Evolutionary conservation across 163 green algal species (phyloP), one percentile per base, ranked within the genome.

Genomic region (Volvox carteri): DNA sequence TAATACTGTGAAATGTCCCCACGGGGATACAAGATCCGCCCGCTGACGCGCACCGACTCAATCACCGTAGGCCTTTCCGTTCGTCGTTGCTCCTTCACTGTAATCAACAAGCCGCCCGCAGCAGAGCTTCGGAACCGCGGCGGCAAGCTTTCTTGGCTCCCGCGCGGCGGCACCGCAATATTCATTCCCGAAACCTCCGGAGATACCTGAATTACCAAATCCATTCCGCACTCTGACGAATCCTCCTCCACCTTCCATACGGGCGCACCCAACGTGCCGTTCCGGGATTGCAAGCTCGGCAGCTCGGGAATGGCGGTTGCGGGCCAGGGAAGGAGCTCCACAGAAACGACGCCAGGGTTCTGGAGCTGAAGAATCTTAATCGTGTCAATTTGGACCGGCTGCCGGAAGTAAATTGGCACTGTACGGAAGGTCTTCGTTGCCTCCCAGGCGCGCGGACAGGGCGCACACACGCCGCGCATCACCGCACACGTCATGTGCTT

Each of bases 281-380:
- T 11, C 46, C 16, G 16, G 23, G 81, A 65, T 56, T 16, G 25
- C 46, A 88, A 50, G 33, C 33, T 48, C 42, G 80, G 80, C 81
- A 88, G 81, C 46, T 72, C 67, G 25, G 81, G 81, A 35, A 88
- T 80, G 21, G 48, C 33, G 0, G 67, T 58, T 19, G 81, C 81
- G 46, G 81, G 81, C 81, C 81, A 88, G 7, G 81, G 81, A 46
- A 88, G 48, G 46, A 88, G 81, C 14, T 72, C 25, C 48, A 88
- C 81, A 11, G 7, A 41, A 2, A 72, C 8, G 25, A 88, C 81
- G 7, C 67, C 81, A 25, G 81, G 81, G 67, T 56, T 88, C 35
- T 58, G 46, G 46, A 88, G 65, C 67, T 88, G 46, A 9, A 48
- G 37, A 48, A 88, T 88, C 60, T 58, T 44, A 35, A 88, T 88